phyloP scores from a whole-genome alignment of 106 monocot species.

The Platanthera guangdongensis region DNA sequence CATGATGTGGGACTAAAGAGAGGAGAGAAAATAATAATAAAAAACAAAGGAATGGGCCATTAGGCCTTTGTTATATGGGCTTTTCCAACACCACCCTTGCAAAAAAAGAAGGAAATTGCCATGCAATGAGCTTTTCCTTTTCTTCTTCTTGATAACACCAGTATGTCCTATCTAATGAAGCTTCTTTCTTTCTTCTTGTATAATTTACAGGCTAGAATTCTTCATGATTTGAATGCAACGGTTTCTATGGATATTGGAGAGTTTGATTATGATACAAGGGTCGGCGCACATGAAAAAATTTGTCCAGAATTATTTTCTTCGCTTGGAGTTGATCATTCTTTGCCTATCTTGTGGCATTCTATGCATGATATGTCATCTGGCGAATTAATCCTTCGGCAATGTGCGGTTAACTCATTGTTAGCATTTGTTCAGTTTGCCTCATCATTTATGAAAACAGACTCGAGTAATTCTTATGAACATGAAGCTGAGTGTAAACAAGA shows the following conservation, averaged over 20 bases:
- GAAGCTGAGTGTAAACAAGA: background rate
- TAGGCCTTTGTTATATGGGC: too few relatives aligned
- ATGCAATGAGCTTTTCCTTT: background rate
- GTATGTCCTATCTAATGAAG: background rate
- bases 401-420: conserved; percentile 62
- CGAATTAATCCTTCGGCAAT: conserved; percentile 70
- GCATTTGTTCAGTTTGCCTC: conserved; percentile 66
- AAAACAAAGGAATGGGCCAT: too few relatives aligned
- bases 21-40: too few relatives aligned
- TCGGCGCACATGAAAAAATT: conserved; percentile 53
- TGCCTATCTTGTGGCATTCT: conserved; percentile 70
- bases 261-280: conserved; percentile 81
- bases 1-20: too few relatives aligned
- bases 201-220: conserved; percentile 48
- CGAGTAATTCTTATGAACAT: background rate
- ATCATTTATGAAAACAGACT: background rate
- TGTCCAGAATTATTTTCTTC: conserved; percentile 35
- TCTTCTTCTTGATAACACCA: background rate
- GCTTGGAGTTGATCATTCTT: conserved; percentile 42
- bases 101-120: background rate
- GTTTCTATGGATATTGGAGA: conserved; percentile 64
- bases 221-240: conserved; percentile 66
- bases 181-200: background rate
- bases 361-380: conserved; percentile 78
- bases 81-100: too few relatives aligned